Base-by-base conservation (phyloP, 2,329 filamentous ascomycete species). In the Aspergillus bombycis region DNA sequence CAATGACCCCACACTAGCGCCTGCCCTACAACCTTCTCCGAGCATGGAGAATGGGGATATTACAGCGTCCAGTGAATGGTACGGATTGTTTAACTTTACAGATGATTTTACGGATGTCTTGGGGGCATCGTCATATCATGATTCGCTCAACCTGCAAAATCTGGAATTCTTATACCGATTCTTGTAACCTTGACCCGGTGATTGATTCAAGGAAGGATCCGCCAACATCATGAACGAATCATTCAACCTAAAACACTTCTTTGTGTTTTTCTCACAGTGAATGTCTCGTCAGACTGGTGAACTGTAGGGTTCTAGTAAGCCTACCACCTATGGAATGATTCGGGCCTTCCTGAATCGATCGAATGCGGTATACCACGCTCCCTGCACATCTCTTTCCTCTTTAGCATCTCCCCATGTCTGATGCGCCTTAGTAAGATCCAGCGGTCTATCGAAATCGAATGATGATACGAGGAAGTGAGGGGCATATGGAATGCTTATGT, bases 141-240 rank as follows among this genome's bases (percentile, higher is more conserved):
- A 75, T 54, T 69, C 73, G 41, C 62, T 74, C 8, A 75, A 75
- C 30, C 65, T 72, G 21, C 70, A 74, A 46, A 75, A 74, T 48
- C 56, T 75, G n/a, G 72, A 75, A 58, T 75, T 71, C 60, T 57
- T 75, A 11, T 75, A 75, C 61, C 66, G 73, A 38, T 75, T 75
- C 63, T 52, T 75, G 23, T 75, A 65, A 62, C 11, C 8, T 28
- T 30, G n/a, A 14, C 34, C 19, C 19, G 7, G 5, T 46, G n/a
- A 41, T 14, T 23, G 4, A 46, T 14, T 11, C n/a, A 46, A 7
- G 10, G 43, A 21, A 11, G 4, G 23, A 23, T 8, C 6, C 3
- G 9, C 19, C 38, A 41, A 36, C 34, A 7, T 36, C 34, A 6
- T 36, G 6, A 36, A 36, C 14, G 14, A 36, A 36, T 16, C 14